Base-by-base conservation (phyloP, 164 flowering plant genomes). In the Platanus orientalis region DNA sequence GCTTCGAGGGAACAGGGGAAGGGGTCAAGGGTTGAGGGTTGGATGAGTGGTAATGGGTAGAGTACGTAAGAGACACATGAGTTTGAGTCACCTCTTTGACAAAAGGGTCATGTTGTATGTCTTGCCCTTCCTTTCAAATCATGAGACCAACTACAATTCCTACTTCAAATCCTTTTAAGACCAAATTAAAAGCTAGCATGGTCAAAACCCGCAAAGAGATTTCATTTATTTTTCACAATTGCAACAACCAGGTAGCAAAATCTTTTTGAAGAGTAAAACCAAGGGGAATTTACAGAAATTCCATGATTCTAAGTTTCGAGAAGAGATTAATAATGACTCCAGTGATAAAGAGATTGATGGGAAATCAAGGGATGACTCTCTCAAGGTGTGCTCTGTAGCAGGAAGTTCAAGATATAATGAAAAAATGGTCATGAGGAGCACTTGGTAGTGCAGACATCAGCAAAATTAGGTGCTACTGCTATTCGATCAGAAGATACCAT, bases 281-380 rank as follows among this genome's bases (percentile, higher is more conserved):
- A 68, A 66, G n/a, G 63, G 25, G 36, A 62, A 69, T 25, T 26
- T 60, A 16, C 45, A 63, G 23, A 62, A 59, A 29, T 27, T 26
- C 25, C 21, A 12, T 11, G 44, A 7, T 3, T 28, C 71, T 21
- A 48, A 57, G 47, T 55, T 52, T 29, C 48, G 14, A 58, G 73
- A 76, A 54, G 48, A 25, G 19, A 54, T 21, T 57, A 61, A 63
- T 67, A 60, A 58, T 67, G 79, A 71, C 48, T 39, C 66, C 23
- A 68, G 73, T 57, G 75, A 71, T 39, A 69, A 69, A 79, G 86
- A 79, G 57, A 67, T 78, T 53, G 81, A 78, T 56, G 77, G 64
- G 24, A 77, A 74, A 64, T 71, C 80, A 28, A 72, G 73, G 23
- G 50, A 63, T 63, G 69, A 25, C 40, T 78, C 82, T 29, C 21